A percentile compares a stretch with the other conserved stretches of the same genome.
Evolutionary conservation across 1,139 yeast species (phyloP).

Genomic region (Debaryomyces coudertii): DNA sequence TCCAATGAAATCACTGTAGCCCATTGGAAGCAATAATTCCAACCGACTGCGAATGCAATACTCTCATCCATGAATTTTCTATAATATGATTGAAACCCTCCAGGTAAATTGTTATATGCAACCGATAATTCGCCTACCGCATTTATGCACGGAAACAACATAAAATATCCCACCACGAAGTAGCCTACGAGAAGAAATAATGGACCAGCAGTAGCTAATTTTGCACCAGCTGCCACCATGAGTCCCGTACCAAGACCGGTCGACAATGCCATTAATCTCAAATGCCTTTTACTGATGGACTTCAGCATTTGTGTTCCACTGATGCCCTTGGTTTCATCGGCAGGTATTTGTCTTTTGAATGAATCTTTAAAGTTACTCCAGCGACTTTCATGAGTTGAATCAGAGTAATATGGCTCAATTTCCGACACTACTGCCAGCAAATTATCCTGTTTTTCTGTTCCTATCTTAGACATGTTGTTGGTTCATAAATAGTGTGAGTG

Average conservation of each 20-base stretch:
- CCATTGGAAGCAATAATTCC: slow-evolving; percentile 44
- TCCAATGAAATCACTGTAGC: slow-evolving; percentile 37
- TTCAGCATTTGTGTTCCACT: slow-evolving; percentile 7
- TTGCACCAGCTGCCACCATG: slow-evolving; percentile 39
- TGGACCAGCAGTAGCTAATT: slow-evolving; percentile 39
- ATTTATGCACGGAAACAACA: slow-evolving; percentile 41
- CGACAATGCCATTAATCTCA: slow-evolving; percentile 37
- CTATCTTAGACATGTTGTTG: background rate
- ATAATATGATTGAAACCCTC: slow-evolving; percentile 40
- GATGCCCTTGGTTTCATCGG: slow-evolving; percentile 14
- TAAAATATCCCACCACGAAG: slow-evolving; percentile 34
- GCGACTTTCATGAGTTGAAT: background rate
- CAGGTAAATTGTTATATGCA: slow-evolving; percentile 35
- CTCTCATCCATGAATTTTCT: slow-evolving; percentile 38
- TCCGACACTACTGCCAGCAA: slow-evolving; percentile 2
- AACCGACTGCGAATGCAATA: slow-evolving; percentile 40
- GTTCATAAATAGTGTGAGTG: background rate
- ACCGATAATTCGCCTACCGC: slow-evolving; percentile 40
- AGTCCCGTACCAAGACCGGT: slow-evolving; percentile 44
- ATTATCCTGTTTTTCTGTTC: background rate
- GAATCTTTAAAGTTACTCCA: slow-evolving; percentile 38
- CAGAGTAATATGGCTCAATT: slow-evolving; percentile 1
- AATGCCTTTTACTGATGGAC: slow-evolving; percentile 24
- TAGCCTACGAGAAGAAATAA: slow-evolving; percentile 37
- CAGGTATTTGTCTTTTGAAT: slow-evolving; percentile 31